These are phyloP conservation scores for Cytospora piceae DNA, from an alignment of 2,329 filamentous ascomycete species.

Conservation along the genomic window DNA sequence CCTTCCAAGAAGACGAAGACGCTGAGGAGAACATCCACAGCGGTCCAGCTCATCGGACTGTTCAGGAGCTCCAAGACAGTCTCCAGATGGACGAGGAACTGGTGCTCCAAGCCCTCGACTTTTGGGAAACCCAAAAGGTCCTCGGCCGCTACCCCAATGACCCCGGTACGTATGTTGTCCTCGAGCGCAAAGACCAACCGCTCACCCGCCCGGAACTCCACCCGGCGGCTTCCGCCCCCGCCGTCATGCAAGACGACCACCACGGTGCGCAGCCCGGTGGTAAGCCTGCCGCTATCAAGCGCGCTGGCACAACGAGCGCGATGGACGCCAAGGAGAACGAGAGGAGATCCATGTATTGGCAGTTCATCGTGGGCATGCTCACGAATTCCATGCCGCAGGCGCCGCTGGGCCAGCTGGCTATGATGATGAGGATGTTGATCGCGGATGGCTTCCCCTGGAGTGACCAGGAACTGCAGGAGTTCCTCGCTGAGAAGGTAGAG, in stretches of 20 bases:
- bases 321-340: constrained; percentile 67
- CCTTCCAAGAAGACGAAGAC: constrained; percentile 61
- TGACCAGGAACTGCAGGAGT: constrained; percentile 82
- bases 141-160: constrained; percentile 54
- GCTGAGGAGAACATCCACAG: constrained; percentile 34
- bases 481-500: constrained; percentile 77
- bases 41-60: constrained; percentile 46
- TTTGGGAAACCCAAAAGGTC: constrained; percentile 73
- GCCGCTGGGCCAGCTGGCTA: constrained; percentile 78
- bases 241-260: constrained; percentile 31
- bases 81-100: constrained; percentile 77
- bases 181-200: constrained; percentile 54
- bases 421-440: constrained; percentile 95
- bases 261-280: constrained; percentile 29
- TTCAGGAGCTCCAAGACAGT: constrained; percentile 55
- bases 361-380: constrained; percentile 93
- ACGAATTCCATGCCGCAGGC: constrained; percentile 84
- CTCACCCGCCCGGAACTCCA: constrained; percentile 27
- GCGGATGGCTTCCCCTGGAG: constrained; percentile 87
- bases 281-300: constrained; percentile 32
- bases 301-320: constrained; percentile 40
- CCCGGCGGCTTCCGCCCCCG: constrained; percentile 28
- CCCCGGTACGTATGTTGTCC: constrained; percentile 64
- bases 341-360: constrained; percentile 73
- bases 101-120: constrained; percentile 67